Conservation (phyloP, 805 yeast genomes). For the Isabelozyma heimii region DNA sequence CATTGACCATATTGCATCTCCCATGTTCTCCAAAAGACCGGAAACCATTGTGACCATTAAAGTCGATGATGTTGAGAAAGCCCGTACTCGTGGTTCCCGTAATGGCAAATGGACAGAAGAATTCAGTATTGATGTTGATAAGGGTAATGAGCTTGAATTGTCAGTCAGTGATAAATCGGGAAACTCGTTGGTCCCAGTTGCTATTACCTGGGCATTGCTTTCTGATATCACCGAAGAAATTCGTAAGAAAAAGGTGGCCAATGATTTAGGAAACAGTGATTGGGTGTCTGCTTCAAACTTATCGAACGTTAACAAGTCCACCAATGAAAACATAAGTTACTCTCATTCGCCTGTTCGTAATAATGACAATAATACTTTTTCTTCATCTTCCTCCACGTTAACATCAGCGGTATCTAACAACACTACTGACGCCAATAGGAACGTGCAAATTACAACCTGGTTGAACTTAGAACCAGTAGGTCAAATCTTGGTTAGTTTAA, state of each 20-base stretch:
- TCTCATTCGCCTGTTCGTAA: background rate
- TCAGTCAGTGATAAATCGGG: conserved; percentile 81
- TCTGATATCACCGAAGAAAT: conserved; percentile 93
- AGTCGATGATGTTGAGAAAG: conserved; percentile 84
- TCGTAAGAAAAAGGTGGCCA: conserved; percentile 82
- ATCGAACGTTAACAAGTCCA: conserved; percentile 11
- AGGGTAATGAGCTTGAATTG: conserved; percentile 88
- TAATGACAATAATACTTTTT: background rate
- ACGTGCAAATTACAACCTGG: conserved; percentile 71
- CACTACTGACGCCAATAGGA: conserved; percentile 8
- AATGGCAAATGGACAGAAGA: conserved; percentile 82
- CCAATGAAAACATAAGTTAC: conserved; percentile 7
- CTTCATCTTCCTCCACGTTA: conserved; percentile 1
- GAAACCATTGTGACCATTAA: conserved; percentile 77
- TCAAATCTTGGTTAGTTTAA: conserved; percentile 72
- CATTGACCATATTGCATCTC: conserved; percentile 88
- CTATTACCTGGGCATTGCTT: conserved; percentile 84
- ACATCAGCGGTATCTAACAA: background rate
- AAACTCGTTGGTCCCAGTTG: conserved; percentile 75
- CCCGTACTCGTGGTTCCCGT: conserved; percentile 70
- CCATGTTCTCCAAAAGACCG: conserved; percentile 72
- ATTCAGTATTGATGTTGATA: conserved; percentile 76
- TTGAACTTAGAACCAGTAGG: conserved; percentile 93
- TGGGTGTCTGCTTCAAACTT: conserved; percentile 83
- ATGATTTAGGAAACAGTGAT: conserved; percentile 67